A percentile compares a stretch with the other conserved stretches of the same genome.
Evolutionary conservation across 1,139 yeast species (phyloP).

Genomic region (Hansenula lynferdii): DNA sequence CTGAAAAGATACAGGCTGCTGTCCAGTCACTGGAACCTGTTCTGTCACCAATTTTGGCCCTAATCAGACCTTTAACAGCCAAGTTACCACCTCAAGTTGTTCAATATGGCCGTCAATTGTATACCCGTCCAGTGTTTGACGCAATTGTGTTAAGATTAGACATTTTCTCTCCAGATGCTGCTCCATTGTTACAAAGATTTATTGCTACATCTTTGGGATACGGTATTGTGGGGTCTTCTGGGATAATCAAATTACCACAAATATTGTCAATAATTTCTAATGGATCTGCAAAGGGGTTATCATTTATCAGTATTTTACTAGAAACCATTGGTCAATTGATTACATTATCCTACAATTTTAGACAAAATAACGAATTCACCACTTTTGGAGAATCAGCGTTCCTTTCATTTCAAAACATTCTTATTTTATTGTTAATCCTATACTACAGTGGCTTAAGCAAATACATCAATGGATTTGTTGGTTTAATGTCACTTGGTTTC

Average conservation of each 20-base stretch:
- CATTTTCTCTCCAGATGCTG: slow-evolving; percentile 8
- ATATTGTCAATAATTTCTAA: slow-evolving; percentile 27
- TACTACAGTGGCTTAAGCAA: slow-evolving; percentile 18
- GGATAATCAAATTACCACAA: slow-evolving; percentile 35
- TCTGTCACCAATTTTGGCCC: slow-evolving; percentile 14
- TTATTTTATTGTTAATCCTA: slow-evolving; percentile 30
- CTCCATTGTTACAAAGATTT: slow-evolving; percentile 10
- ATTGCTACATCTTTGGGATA: slow-evolving; percentile 29
- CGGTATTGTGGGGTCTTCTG: slow-evolving; percentile 30
- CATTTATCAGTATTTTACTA: slow-evolving; percentile 29
- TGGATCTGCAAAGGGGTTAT: slow-evolving; percentile 30
- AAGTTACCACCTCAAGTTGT: slow-evolving; percentile 13
- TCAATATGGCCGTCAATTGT: slow-evolving; percentile 15
- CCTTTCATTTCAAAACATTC: slow-evolving; percentile 34
- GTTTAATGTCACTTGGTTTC: slow-evolving; percentile 14
- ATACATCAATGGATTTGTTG: slow-evolving; percentile 20
- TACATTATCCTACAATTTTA: slow-evolving; percentile 35
- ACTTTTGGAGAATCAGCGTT: slow-evolving; percentile 39
- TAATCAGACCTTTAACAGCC: slow-evolving; percentile 12
- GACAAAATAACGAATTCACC: slow-evolving; percentile 34
- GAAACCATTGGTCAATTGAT: slow-evolving; percentile 35
- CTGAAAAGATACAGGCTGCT: neutral
- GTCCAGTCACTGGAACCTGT: slow-evolving; percentile 11
- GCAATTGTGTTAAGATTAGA: slow-evolving; percentile 12
- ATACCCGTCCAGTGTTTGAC: slow-evolving; percentile 16